Percentiles rank a stretch among this genome's conserved stretches.
phyloP scores from a whole-genome alignment of 148 eudicot genomes.

The Camellia japonica region DNA sequence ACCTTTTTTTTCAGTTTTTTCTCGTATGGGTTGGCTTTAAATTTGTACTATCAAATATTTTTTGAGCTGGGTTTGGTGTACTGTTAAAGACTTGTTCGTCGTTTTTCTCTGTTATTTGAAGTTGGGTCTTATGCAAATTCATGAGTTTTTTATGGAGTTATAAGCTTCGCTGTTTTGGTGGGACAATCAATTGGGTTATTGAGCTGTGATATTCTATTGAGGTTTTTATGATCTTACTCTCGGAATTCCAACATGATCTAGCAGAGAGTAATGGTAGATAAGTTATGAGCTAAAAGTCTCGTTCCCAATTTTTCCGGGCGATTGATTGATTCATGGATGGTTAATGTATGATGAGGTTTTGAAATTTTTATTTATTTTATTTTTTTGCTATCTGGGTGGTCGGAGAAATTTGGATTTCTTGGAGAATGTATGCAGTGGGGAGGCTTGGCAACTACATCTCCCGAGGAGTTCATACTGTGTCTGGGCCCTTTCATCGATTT shows the following conservation, averaged over 20 bases:
- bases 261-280: background rate
- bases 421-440: conserved; percentile 80
- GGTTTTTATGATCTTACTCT: background rate
- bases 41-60: background rate
- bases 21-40: background rate
- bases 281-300: background rate
- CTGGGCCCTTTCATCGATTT: conserved; percentile 87
- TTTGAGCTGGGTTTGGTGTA: background rate
- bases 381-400: conserved; percentile 12
- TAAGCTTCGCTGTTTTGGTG: background rate
- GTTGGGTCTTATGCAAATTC: background rate
- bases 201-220: background rate
- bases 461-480: conserved; percentile 63
- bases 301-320: background rate
- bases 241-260: background rate
- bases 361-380: background rate
- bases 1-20: conserved; percentile 10
- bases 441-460: conserved; percentile 75
- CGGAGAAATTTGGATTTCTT: conserved; percentile 11
- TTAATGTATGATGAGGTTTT: conserved; percentile 3
- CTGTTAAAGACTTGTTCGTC: conserved; percentile 2
- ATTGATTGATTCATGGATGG: conserved; percentile 11
- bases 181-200: conserved; percentile 5
- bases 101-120: background rate
- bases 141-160: background rate